Conservation (phyloP, 106 monocot species). For the Hemerocallis citrina region DNA sequence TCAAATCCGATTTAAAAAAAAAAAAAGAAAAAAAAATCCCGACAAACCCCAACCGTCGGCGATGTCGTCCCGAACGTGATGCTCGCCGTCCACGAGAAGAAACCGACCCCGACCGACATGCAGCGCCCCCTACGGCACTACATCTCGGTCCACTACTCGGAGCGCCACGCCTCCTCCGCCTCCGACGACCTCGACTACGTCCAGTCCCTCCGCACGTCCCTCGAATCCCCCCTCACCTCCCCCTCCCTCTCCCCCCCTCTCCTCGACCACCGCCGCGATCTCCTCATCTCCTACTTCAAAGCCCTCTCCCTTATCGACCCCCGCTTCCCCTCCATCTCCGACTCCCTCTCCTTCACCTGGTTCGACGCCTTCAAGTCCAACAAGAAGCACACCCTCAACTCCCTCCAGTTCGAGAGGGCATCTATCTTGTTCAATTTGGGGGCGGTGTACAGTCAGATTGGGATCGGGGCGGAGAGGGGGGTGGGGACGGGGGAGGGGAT, state of each 20-base stretch:
- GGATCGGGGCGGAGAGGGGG: constrained; percentile 30
- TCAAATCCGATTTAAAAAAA: no score
- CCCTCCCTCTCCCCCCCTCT: constrained; percentile 10
- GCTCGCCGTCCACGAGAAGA: constrained; percentile 70
- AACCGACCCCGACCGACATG: constrained; percentile 35
- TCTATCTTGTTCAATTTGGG: constrained; percentile 77
- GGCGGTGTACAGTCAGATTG: constrained; percentile 66
- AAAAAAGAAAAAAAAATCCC: no score
- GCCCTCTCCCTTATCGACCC: constrained; percentile 52
- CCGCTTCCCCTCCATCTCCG: constrained; percentile 47
- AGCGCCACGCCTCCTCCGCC: constrained; percentile 51
- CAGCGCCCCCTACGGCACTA: constrained; percentile 43
- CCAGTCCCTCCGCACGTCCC: constrained; percentile 33
- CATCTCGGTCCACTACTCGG: constrained; percentile 61
- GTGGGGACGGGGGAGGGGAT: constrained; percentile 18
- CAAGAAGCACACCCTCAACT: constrained; percentile 44
- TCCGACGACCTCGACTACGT: constrained; percentile 55
- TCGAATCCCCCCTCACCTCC: constrained; percentile 25
- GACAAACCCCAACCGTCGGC: no score
- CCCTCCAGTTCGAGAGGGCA: constrained; percentile 63
- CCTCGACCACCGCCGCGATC: constrained; percentile 59
- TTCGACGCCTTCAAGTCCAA: constrained; percentile 71
- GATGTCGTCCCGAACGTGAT: no score
- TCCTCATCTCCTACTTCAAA: constrained; percentile 53
- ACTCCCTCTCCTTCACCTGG: constrained; percentile 70